phyloP scores from a whole-genome alignment of 352 stramenopile genomes.

The Lagenidium giganteum region DNA sequence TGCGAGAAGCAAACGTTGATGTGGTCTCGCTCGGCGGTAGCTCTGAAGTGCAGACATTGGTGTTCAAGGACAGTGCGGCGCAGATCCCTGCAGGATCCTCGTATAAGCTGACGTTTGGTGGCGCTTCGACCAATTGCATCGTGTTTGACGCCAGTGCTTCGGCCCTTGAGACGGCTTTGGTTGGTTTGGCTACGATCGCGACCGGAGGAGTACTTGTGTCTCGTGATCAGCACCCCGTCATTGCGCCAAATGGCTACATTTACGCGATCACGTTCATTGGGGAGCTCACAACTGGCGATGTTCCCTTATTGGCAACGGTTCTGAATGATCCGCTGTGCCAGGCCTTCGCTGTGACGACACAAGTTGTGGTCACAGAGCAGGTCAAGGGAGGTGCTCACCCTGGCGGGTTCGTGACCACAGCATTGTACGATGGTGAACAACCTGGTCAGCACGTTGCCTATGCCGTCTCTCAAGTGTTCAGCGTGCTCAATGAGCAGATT shows the following conservation, averaged over 20 bases:
- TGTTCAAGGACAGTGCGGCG: conserved; percentile 22
- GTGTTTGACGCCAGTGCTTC: conserved; percentile 19
- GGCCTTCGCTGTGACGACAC: conserved; percentile 18
- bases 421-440: conserved; percentile 48
- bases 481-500: conserved; percentile 66
- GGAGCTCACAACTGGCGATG: conserved; percentile 42
- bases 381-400: conserved; percentile 21
- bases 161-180: conserved; percentile 22
- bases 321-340: conserved; percentile 14
- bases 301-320: conserved; percentile 25
- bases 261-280: conserved; percentile 70
- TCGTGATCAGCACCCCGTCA: conserved; percentile 27
- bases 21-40: conserved; percentile 51
- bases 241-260: conserved; percentile 44
- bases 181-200: conserved; percentile 26
- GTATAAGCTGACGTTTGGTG: conserved; percentile 55
- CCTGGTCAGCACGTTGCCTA: conserved; percentile 45
- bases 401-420: conserved; percentile 37
- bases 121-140: conserved; percentile 29
- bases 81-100: conserved; percentile 12
- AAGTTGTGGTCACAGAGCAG: conserved; percentile 17
- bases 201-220: conserved; percentile 41
- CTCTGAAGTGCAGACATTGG: conserved; percentile 50
- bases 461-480: conserved; percentile 56
- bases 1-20: conserved; percentile 36